Conservation (phyloP, 805 yeast species). For the Scheffersomyces coipomensis region DNA sequence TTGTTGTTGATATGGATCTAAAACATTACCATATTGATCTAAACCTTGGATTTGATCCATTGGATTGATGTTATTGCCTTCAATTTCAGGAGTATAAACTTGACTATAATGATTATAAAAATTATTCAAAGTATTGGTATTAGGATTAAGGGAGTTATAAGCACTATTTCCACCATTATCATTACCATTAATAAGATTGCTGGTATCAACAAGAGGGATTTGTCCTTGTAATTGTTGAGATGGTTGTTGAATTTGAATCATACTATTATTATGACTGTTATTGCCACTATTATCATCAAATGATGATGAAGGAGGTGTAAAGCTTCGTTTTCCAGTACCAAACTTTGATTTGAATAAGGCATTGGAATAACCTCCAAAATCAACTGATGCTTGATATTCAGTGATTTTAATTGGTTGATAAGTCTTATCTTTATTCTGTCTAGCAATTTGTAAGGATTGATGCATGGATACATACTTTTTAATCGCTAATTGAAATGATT, state of each 20-base stretch:
- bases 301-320: slow-evolving; percentile 13
- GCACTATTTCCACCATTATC: not conserved
- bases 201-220: not conserved
- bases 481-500: slow-evolving; percentile 25
- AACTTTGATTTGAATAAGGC: slow-evolving; percentile 16
- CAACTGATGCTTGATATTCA: slow-evolving; percentile 37
- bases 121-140: not conserved
- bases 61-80: not conserved
- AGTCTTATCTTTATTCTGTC: slow-evolving; percentile 16
- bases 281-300: slow-evolving; percentile 5
- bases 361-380: slow-evolving; percentile 36
- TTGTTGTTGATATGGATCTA: not conserved
- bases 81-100: slow-evolving; percentile 7
- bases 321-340: slow-evolving; percentile 6
- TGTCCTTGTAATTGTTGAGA: slow-evolving; percentile 2
- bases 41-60: slow-evolving; percentile 1
- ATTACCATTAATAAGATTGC: not conserved
- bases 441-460: slow-evolving; percentile 27
- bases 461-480: slow-evolving; percentile 25
- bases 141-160: not conserved
- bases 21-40: not conserved
- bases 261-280: not conserved
- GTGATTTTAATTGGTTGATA: slow-evolving; percentile 31
- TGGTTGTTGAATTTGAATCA: slow-evolving; percentile 2
- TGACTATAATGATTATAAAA: slow-evolving; percentile 13